Percentiles rank a stretch among this genome's conserved stretches.
Conservation (phyloP, 192 early-diverging fungal genomes). For the Umbelopsis ramanniana region DNA sequence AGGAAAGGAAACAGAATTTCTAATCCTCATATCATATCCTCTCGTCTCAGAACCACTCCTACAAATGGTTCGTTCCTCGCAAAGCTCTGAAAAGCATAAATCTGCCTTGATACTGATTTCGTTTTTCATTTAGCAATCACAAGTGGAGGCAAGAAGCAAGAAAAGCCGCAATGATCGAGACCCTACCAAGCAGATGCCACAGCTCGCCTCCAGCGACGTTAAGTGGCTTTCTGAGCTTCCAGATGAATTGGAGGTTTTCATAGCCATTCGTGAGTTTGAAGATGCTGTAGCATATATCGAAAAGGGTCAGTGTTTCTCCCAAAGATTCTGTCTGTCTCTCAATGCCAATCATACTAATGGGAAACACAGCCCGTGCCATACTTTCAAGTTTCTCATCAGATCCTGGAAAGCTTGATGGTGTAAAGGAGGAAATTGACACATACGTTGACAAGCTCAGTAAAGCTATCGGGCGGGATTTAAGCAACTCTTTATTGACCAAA, state of each 20-base stretch:
- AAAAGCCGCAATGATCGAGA: slow-evolving; percentile 4
- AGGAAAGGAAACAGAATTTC: background rate
- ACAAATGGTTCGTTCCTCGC: background rate
- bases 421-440: slow-evolving; percentile 47
- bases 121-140: background rate
- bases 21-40: background rate
- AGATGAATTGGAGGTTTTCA: slow-evolving; percentile 90
- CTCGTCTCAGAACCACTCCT: background rate
- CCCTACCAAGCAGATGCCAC: background rate
- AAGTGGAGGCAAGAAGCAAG: slow-evolving; percentile 12
- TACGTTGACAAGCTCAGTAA: slow-evolving; percentile 46
- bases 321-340: background rate
- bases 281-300: slow-evolving; percentile 73
- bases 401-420: slow-evolving; percentile 41
- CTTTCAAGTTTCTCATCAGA: slow-evolving; percentile 5
- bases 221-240: slow-evolving; percentile 78
- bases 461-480: slow-evolving; percentile 66
- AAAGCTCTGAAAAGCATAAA: background rate
- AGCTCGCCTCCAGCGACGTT: slow-evolving; percentile 33
- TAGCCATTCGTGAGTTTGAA: slow-evolving; percentile 92
- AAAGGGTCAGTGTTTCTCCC: slow-evolving; percentile 52
- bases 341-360: background rate
- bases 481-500: slow-evolving; percentile 82
- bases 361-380: slow-evolving; percentile 14
- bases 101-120: too few relatives aligned